Percentiles rank a stretch among this genome's conserved stretches.
These are phyloP conservation scores for Parascedosporium putredinis DNA, from an alignment of 2,329 filamentous ascomycete genomes.

Conservation along the genomic window DNA sequence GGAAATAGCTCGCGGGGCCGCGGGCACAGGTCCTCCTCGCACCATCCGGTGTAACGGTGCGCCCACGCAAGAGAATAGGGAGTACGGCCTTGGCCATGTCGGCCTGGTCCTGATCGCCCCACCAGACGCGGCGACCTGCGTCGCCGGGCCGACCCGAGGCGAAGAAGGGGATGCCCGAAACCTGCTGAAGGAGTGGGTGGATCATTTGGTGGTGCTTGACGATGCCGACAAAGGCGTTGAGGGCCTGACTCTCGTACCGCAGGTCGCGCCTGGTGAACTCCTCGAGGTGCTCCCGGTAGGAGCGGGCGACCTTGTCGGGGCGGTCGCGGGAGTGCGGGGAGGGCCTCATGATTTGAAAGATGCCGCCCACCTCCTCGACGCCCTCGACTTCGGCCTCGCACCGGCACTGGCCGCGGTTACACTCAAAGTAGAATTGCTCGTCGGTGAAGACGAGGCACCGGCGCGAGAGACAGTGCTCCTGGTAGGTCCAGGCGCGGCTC, in stretches of 20 bases:
- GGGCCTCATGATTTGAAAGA: conserved; percentile 4
- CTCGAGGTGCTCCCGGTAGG: background rate
- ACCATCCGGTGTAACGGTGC: background rate
- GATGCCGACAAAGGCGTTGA: conserved; percentile 5
- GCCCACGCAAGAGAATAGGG: conserved; percentile 4
- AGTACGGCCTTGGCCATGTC: background rate
- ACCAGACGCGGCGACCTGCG: background rate
- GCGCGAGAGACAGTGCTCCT: conserved; percentile 11
- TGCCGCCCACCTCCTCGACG: background rate
- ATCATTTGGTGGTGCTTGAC: conserved; percentile 1
- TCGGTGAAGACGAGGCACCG: conserved; percentile 15
- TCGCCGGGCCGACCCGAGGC: background rate
- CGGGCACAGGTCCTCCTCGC: background rate
- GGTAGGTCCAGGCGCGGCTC: conserved; percentile 13
- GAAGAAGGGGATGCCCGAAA: conserved; percentile 1
- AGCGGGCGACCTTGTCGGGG: background rate
- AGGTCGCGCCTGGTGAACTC: background rate
- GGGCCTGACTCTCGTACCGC: background rate
- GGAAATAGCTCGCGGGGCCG: background rate
- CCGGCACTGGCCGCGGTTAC: conserved; percentile 4
- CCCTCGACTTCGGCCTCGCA: background rate
- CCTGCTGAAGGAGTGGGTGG: conserved; percentile 1
- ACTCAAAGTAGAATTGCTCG: conserved; percentile 16
- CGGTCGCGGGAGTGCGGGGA: background rate
- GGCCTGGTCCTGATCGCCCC: background rate